A percentile compares a stretch with the other conserved stretches of the same genome.
Conservation (phyloP, 2,329 filamentous ascomycete species). For the Neophaeococcomyces mojaviensis region DNA sequence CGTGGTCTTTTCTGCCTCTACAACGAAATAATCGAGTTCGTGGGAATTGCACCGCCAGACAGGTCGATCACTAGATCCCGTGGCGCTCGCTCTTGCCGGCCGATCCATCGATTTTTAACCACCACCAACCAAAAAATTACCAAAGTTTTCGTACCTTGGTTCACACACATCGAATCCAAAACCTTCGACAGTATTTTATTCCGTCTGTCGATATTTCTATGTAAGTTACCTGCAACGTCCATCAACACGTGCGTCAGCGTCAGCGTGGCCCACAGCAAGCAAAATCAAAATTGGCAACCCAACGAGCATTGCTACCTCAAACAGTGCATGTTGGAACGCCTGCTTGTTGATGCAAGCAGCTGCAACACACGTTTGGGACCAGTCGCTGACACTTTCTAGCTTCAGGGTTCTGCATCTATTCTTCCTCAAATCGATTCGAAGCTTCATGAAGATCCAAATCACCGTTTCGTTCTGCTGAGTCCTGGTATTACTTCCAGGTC, state of each 20-base stretch:
- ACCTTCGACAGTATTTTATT: neutral
- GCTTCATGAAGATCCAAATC: neutral
- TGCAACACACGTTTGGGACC: neutral
- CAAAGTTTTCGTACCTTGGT: neutral
- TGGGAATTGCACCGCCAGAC: constrained; percentile 6
- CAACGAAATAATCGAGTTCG: neutral
- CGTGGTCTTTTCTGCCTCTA: neutral
- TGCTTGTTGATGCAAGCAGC: too few relatives aligned
- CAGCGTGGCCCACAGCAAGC: too few relatives aligned
- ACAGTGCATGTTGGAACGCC: too few relatives aligned
- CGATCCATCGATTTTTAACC: neutral
- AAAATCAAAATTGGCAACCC: too few relatives aligned
- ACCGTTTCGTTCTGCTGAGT: neutral
- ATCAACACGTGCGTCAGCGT: neutral
- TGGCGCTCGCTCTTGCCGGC: constrained; percentile 4
- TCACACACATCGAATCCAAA: neutral
- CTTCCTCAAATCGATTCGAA: neutral
- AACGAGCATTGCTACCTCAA: too few relatives aligned
- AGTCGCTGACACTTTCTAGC: constrained; percentile 25
- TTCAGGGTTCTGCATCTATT: constrained; percentile 2
- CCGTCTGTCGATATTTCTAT: constrained; percentile 1
- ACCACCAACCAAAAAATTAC: neutral
- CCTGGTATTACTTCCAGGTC: constrained; percentile 7
- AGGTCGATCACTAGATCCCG: constrained; percentile 9
- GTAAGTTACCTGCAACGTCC: constrained; percentile 1